Base-by-base conservation (phyloP, 2,329 filamentous ascomycete species). In the Alternaria angustiovoidea region DNA sequence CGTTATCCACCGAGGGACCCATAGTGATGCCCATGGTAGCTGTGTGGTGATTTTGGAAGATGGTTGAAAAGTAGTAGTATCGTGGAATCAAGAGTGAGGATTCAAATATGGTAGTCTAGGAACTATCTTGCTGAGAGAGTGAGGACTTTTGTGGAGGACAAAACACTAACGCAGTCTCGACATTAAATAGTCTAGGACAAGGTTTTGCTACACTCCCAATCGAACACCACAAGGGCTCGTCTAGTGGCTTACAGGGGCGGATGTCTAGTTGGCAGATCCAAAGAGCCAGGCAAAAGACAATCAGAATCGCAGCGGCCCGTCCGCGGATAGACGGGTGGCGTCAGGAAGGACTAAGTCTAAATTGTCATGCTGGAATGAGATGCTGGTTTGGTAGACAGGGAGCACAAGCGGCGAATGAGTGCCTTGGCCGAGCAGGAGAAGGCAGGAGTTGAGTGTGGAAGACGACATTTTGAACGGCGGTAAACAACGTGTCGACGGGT, bases 311-410 rank as follows among this genome's bases (percentile, higher is more conserved):
- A 71, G 72, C 75, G 74, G 74, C 62, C 74, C 74, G 75, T 62
- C 72, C 74, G 75, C 74, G 75, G 74, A 68, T 70, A 68, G 71
- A 71, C 74, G 75, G 74, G 64, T 70, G 65, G 62, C 59, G 64
- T 69, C 59, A 64, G 63, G 69, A 61, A 68, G 55, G 64, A 49
- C 62, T 62, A 66, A 63, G 60, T 70, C 63, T 68, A 56, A 65
- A 61, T 48, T 59, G 36, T 48, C 62, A 46, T 57, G 54, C 64
- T 70, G 70, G 69, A 75, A 73, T 72, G 69, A 63, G 51, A 59
- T 65, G 51, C 57, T 69, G 63, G 54, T 65, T 66, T 60, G 63
- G 64, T 54, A 54, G 54, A 51, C 52, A 61, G 60, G 63, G 65
- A 51, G 64, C 52, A 75, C 66, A 59, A 64, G 51, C 61, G 64